phyloP scores from a whole-genome alignment of 129 eudicot species.

The Pittosporum tobira region DNA sequence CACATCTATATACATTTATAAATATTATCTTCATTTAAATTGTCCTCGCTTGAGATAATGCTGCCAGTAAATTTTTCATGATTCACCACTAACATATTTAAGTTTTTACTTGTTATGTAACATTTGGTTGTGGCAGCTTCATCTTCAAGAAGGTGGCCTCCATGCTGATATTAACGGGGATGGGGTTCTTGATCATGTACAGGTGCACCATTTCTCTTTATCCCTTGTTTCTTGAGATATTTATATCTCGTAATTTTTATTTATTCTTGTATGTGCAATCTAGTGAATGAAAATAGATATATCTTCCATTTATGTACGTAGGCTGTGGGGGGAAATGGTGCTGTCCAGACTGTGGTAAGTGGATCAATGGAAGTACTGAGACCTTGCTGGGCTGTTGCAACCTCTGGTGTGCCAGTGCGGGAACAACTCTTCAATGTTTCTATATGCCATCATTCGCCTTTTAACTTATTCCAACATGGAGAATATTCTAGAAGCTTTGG shows the following conservation, averaged over 20 bases:
- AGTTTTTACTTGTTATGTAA: not conserved
- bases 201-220: constrained; percentile 37
- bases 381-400: constrained; percentile 99
- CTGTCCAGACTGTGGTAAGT: constrained; percentile 89
- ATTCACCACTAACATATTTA: not conserved
- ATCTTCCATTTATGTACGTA: constrained; percentile 20
- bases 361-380: constrained; percentile 95
- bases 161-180: constrained; percentile 99
- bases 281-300: not conserved
- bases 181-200: constrained; percentile 98
- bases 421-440: constrained; percentile 97
- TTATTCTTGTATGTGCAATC: not conserved
- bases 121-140: constrained; percentile 42
- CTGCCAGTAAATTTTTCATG: not conserved
- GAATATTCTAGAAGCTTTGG: constrained; percentile 81
- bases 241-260: not conserved
- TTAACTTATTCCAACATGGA: constrained; percentile 77
- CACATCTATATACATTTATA: not conserved
- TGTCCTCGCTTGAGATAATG: not conserved
- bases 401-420: constrained; percentile 95
- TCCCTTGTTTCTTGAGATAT: not conserved
- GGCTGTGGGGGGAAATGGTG: constrained; percentile 97
- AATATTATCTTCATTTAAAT: too few relatives aligned
- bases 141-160: constrained; percentile 98
- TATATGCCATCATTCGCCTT: constrained; percentile 75